Conservation (phyloP, 495 filamentous ascomycete genomes). For the Penicillium flavigenum region DNA sequence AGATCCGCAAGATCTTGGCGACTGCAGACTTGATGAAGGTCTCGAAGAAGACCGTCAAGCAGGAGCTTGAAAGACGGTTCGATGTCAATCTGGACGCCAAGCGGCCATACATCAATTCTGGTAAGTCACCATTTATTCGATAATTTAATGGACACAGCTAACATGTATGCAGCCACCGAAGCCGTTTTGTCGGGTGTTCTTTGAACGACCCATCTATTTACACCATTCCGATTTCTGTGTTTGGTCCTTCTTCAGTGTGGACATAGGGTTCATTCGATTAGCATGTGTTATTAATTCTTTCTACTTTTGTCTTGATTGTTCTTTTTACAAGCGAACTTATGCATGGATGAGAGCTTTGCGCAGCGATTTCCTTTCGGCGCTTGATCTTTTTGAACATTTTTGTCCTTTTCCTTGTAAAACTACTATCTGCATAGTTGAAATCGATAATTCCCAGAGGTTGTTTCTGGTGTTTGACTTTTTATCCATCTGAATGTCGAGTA, state of each 20-base stretch:
- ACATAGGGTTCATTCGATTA: conserved; percentile 8
- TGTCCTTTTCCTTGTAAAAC: conserved; percentile 13
- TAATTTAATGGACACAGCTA: conserved; percentile 30
- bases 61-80: conserved; percentile 87
- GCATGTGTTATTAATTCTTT: conserved; percentile 18
- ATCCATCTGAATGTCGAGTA: neutral
- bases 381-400: conserved; percentile 15
- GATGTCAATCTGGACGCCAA: conserved; percentile 74
- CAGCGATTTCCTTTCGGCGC: conserved; percentile 18
- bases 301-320: conserved; percentile 7
- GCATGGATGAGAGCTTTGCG: conserved; percentile 27
- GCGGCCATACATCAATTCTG: conserved; percentile 89
- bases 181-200: conserved; percentile 70
- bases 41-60: conserved; percentile 97
- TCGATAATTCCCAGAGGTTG: conserved; percentile 21
- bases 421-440: conserved; percentile 12
- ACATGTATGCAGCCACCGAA: conserved; percentile 61
- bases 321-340: conserved; percentile 23
- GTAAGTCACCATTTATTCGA: conserved; percentile 44
- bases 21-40: conserved; percentile 95
- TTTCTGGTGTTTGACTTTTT: conserved; percentile 14
- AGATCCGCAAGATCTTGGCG: conserved; percentile 89
- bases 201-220: conserved; percentile 30
- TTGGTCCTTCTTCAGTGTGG: conserved; percentile 1
- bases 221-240: neutral